phyloP scores from a whole-genome alignment of 768 basidiomycete species.

The Boletales sp. region DNA sequence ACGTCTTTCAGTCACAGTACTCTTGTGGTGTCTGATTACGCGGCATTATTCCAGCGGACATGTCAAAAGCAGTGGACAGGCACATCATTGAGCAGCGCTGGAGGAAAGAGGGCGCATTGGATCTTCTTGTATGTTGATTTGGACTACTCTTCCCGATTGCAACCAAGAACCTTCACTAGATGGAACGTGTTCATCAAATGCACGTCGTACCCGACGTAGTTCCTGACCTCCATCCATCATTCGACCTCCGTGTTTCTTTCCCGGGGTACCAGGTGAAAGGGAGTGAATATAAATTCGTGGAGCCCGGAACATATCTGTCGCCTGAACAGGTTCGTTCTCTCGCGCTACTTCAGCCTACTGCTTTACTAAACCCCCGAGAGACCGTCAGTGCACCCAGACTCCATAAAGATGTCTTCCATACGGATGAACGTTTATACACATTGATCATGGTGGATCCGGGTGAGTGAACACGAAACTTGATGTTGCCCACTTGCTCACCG shows the following conservation, averaged over 20 bases:
- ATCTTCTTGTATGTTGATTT: conserved; percentile 57
- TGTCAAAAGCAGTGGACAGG: conserved; percentile 68
- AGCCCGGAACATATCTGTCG: conserved; percentile 65
- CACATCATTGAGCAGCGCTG: conserved; percentile 80
- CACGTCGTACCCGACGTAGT: conserved; percentile 85
- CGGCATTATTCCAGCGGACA: conserved; percentile 46
- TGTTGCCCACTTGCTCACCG: conserved; percentile 5
- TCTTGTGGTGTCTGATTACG: not conserved
- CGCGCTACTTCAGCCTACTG: not conserved
- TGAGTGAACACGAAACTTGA: conserved; percentile 34
- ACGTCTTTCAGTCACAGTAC: not conserved
- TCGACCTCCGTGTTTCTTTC: conserved; percentile 70
- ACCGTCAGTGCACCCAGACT: conserved; percentile 64
- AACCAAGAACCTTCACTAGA: conserved; percentile 41
- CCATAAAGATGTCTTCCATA: conserved; percentile 76
- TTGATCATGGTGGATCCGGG: conserved; percentile 87
- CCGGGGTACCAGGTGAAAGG: conserved; percentile 29
- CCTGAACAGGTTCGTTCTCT: conserved; percentile 59
- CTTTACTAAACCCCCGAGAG: conserved; percentile 32
- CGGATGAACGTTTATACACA: conserved; percentile 79
- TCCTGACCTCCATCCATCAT: conserved; percentile 61
- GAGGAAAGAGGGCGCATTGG: conserved; percentile 80
- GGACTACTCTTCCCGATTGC: not conserved
- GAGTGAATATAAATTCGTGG: conserved; percentile 41
- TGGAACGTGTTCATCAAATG: conserved; percentile 94